Conservation (phyloP, 1,139 yeast genomes). For the Zygotorulaspora mrakii region DNA sequence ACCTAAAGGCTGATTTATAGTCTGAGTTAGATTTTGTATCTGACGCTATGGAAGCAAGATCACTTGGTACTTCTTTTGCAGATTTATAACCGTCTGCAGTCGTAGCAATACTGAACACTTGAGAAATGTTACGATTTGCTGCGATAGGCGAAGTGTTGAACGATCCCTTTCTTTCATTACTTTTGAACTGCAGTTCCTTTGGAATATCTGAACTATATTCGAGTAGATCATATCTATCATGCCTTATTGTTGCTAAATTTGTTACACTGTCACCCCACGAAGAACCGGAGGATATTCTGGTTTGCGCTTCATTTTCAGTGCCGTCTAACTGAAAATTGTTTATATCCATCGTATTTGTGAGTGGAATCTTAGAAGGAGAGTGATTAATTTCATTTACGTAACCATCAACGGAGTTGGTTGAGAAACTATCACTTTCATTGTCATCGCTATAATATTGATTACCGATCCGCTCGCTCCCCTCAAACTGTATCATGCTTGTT, state of each 20-base stretch:
- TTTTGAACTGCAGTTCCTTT: constrained; percentile 8
- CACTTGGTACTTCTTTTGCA: constrained; percentile 20
- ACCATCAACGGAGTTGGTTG: constrained; percentile 36
- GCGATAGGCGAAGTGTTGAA: constrained; percentile 6
- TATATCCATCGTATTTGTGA: constrained; percentile 26
- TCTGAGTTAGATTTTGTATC: not conserved
- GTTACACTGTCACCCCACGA: constrained; percentile 24
- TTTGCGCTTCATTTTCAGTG: constrained; percentile 8
- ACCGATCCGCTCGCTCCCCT: no score
- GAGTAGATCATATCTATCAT: constrained; percentile 20
- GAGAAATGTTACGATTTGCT: constrained; percentile 17
- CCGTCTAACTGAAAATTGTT: constrained; percentile 20
- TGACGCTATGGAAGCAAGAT: constrained; percentile 6
- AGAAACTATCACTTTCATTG: constrained; percentile 14
- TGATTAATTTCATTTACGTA: constrained; percentile 44
- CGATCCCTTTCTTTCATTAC: constrained; percentile 9
- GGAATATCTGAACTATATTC: constrained; percentile 5
- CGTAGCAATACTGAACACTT: constrained; percentile 28
- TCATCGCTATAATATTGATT: no score
- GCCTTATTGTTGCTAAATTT: constrained; percentile 19
- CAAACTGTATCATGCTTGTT: constrained; percentile 10
- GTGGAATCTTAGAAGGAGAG: constrained; percentile 30
- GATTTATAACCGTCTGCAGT: constrained; percentile 28
- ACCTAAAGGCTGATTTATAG: constrained; percentile 11
- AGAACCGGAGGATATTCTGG: constrained; percentile 27